Evolutionary conservation across 305 asterid genomes (phyloP).

Genomic region (Fraxinus angustifolia): DNA sequence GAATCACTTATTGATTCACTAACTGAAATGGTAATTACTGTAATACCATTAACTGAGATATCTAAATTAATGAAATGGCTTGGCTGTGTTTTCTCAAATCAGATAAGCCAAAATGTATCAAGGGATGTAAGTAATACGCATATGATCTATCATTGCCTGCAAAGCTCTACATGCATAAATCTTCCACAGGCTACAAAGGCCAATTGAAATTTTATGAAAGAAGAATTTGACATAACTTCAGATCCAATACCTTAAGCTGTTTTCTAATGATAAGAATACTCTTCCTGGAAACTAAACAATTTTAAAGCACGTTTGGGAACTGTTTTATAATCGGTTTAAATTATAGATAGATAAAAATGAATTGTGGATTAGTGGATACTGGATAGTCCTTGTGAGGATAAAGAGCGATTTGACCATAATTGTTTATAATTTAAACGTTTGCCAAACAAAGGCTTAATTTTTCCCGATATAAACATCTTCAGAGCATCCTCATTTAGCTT

Average conservation of each 20-base stretch:
- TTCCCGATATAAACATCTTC: neutral
- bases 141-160: neutral
- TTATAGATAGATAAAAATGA: neutral
- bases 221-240: neutral
- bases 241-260: neutral
- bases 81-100: neutral
- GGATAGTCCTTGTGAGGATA: neutral
- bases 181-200: neutral
- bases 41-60: slow-evolving; percentile 6
- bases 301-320: neutral
- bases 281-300: neutral
- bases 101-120: slow-evolving; percentile 6
- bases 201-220: neutral
- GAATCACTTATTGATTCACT: neutral
- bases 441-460: neutral
- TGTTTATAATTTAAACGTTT: neutral
- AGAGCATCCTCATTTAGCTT: neutral
- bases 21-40: slow-evolving; percentile 12
- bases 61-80: neutral
- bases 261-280: neutral
- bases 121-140: neutral
- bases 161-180: neutral
- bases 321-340: neutral
- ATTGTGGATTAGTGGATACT: neutral
- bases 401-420: neutral